These are phyloP conservation scores for Ajuga reptans DNA, from an alignment of 305 asterid genomes.

Conservation along the genomic window DNA sequence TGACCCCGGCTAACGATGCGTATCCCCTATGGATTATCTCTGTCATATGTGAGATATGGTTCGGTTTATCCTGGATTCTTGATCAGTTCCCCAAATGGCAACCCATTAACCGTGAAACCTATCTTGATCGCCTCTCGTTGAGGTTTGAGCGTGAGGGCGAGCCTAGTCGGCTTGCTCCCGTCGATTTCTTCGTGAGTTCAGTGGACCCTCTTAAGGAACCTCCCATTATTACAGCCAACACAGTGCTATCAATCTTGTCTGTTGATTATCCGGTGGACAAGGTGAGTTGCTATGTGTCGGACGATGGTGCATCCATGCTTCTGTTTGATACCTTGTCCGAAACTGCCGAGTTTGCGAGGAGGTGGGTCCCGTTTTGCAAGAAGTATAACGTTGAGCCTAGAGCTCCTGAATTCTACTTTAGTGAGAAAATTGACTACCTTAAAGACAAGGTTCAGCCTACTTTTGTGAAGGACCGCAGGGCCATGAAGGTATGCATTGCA, in stretches of 20 bases:
- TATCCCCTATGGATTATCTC: constrained; percentile 69
- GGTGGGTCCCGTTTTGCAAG: constrained; percentile 85
- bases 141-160: constrained; percentile 73
- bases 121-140: constrained; percentile 63
- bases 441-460: constrained; percentile 75
- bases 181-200: constrained; percentile 66
- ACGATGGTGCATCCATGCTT: constrained; percentile 83
- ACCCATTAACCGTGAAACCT: constrained; percentile 70
- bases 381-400: constrained; percentile 69
- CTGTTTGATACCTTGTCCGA: constrained; percentile 61
- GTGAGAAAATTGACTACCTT: constrained; percentile 63
- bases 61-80: constrained; percentile 74
- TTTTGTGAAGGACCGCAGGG: constrained; percentile 81
- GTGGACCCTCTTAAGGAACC: constrained; percentile 85
- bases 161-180: constrained; percentile 43
- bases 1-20: constrained; percentile 72
- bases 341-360: constrained; percentile 69
- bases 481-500: constrained; percentile 56
- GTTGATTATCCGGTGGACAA: constrained; percentile 80
- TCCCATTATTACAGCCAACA: constrained; percentile 74
- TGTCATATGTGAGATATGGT: constrained; percentile 82
- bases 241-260: constrained; percentile 59
- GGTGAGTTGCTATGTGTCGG: constrained; percentile 74
- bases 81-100: constrained; percentile 83
- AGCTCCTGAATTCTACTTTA: constrained; percentile 70